These are phyloP conservation scores for Lithospermum erythrorhizon DNA, from an alignment of 257 asterid genomes.

Conservation along the genomic window DNA sequence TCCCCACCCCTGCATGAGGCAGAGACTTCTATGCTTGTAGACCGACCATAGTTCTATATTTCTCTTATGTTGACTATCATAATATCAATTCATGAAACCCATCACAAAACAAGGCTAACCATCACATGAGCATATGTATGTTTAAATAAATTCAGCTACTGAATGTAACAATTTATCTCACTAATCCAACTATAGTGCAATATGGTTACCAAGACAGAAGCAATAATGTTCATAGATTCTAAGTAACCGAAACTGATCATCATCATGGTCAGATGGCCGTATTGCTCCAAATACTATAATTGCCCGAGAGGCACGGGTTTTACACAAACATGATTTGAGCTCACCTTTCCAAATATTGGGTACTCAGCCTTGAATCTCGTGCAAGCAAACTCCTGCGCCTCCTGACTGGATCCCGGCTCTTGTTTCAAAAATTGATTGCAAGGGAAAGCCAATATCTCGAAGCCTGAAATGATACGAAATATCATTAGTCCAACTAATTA, in stretches of 20 bases:
- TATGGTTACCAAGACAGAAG: no score
- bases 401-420: slow-evolving; percentile 80
- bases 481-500: slow-evolving; percentile 1
- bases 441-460: slow-evolving; percentile 83
- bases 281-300: not conserved
- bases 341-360: slow-evolving; percentile 79
- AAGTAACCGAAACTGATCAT: no score
- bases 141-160: no score
- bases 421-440: slow-evolving; percentile 84
- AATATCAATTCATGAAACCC: no score
- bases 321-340: not conserved
- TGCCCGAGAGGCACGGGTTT: not conserved
- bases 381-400: slow-evolving; percentile 74
- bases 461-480: slow-evolving; percentile 31
- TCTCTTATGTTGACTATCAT: no score
- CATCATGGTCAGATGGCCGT: no score
- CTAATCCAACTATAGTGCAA: no score
- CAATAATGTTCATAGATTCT: no score
- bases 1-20: not conserved
- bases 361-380: slow-evolving; percentile 74
- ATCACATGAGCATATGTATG: no score
- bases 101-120: no score
- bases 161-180: no score
- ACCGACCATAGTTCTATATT: not conserved
- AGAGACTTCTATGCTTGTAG: not conserved